phyloP scores from a whole-genome alignment of 495 filamentous ascomycete species.

The Stereocaulon alpinum region DNA sequence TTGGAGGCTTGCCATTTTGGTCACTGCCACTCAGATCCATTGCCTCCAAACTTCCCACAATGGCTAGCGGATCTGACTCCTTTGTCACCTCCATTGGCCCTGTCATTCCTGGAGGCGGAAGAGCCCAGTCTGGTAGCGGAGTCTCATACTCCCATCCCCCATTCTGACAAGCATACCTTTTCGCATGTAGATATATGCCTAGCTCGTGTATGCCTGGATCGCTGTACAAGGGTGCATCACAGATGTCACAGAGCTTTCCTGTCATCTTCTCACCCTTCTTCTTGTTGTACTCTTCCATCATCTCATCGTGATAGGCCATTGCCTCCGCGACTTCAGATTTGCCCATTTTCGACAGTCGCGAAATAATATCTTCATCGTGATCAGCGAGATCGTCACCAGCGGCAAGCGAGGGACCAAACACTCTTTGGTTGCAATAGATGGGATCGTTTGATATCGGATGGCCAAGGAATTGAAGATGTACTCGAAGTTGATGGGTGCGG shows the following conservation, averaged over 20 bases:
- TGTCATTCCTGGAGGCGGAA: slow-evolving; percentile 50
- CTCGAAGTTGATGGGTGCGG: slow-evolving; percentile 87
- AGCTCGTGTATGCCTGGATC: slow-evolving; percentile 86
- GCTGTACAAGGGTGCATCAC: slow-evolving; percentile 79
- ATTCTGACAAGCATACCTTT: slow-evolving; percentile 68
- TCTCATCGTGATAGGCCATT: slow-evolving; percentile 86
- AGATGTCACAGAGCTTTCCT: slow-evolving; percentile 67
- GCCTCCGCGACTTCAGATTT: slow-evolving; percentile 85
- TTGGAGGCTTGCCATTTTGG: neutral
- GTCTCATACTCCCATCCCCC: slow-evolving; percentile 84
- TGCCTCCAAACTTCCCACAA: slow-evolving; percentile 9
- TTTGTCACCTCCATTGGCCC: slow-evolving; percentile 25
- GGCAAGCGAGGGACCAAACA: slow-evolving; percentile 76
- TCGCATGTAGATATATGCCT: slow-evolving; percentile 85
- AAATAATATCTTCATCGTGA: slow-evolving; percentile 80
- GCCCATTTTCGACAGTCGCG: slow-evolving; percentile 77
- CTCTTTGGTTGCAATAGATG: slow-evolving; percentile 87
- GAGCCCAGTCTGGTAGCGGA: slow-evolving; percentile 72
- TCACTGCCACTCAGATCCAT: neutral
- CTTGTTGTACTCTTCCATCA: slow-evolving; percentile 77
- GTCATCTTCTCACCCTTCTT: slow-evolving; percentile 86
- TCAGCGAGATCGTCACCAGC: slow-evolving; percentile 55
- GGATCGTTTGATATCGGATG: slow-evolving; percentile 95
- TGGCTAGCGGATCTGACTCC: slow-evolving; percentile 21
- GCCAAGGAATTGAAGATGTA: slow-evolving; percentile 88